Evolutionary conservation across 495 filamentous ascomycete genomes (phyloP).

Genomic region (Hyaloscypha hepaticicola): DNA sequence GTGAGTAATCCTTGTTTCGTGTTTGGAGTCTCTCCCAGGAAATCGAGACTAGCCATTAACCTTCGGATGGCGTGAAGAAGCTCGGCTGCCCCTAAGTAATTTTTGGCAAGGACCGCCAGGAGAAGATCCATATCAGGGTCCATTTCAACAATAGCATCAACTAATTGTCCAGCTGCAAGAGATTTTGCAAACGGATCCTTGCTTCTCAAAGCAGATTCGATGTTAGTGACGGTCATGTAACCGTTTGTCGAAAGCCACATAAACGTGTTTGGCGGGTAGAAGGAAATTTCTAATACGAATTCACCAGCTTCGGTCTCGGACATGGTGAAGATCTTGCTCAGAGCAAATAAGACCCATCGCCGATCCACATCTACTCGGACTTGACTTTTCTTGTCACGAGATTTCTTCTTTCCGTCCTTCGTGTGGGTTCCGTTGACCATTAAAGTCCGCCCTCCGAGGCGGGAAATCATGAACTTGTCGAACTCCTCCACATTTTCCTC

Average conservation of each 20-base stretch:
- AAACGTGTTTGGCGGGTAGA: slow-evolving; percentile 53
- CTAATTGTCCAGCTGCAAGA: slow-evolving; percentile 57
- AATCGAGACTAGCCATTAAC: slow-evolving; percentile 50
- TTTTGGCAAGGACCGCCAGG: slow-evolving; percentile 52
- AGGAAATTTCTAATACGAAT: slow-evolving; percentile 44
- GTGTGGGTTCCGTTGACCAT: not conserved
- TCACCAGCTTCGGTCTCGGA: slow-evolving; percentile 25
- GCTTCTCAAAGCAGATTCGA: slow-evolving; percentile 58
- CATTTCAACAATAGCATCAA: slow-evolving; percentile 55
- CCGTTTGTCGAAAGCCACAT: slow-evolving; percentile 62
- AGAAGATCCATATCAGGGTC: slow-evolving; percentile 62
- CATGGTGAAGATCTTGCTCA: slow-evolving; percentile 49
- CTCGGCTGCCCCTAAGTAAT: slow-evolving; percentile 46
- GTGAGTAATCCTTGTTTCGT: slow-evolving; percentile 35
- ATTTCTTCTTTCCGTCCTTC: not conserved
- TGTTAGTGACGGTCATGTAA: slow-evolving; percentile 59
- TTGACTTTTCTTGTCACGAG: not conserved
- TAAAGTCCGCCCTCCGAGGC: not conserved
- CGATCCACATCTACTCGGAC: slow-evolving; percentile 40
- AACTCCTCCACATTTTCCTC: slow-evolving; percentile 46
- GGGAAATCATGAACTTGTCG: slow-evolving; percentile 49
- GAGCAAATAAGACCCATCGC: slow-evolving; percentile 52
- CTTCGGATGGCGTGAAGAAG: slow-evolving; percentile 47
- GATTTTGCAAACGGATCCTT: slow-evolving; percentile 37
- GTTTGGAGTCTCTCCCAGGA: slow-evolving; percentile 40